Base-by-base conservation (phyloP, 2,329 filamentous ascomycete species). In the Xylaria multiplex region DNA sequence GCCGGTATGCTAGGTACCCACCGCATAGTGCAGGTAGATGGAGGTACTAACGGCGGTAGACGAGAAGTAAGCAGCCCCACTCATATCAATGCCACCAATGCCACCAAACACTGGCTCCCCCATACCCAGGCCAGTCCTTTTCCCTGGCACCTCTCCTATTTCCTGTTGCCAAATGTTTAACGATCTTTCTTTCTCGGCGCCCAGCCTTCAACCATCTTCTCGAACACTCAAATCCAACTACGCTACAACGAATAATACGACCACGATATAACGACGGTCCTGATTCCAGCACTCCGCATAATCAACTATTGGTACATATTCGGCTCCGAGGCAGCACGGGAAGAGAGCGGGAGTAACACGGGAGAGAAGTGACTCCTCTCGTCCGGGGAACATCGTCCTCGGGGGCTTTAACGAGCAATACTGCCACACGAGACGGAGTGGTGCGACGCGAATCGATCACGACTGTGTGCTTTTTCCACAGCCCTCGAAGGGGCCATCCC, bases 101-200 rank as follows among this genome's bases (percentile, higher is more conserved):
- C 59, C 60, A 46, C 59, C 53, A 37, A 19, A 46, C 37, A 40
- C 35, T 32, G 14, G 32, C 7, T 37, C 63, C 59, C 63, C 63
- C 59, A 49, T 57, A 57, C 53, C 62, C 63, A 56, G 35, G 27
- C 59, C 64, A 64, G 52, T 46, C 49, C 45, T 62, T 58, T 65
- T 59, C 55, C 64, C 49, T 55, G 48, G 59, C 67, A 62, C 63
- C 55, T 60, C 65, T 65, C 58, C 56, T 63, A 59, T 65, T 60
- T 57, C 48, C 54, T 56, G 61, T 60, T 48, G 59, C 69, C 70
- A 65, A 67, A 67, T 65, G 62, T 60, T 64, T 66, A 70, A 65
- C 58, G 62, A 70, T 70, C 71, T 75, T 74, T 71, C 75, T 73
- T 76, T 79, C 79, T 80, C 73, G 79, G 79, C 79, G 78, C 78